Conservation (phyloP, 257 asterid species). For the Scutellaria barbata region DNA sequence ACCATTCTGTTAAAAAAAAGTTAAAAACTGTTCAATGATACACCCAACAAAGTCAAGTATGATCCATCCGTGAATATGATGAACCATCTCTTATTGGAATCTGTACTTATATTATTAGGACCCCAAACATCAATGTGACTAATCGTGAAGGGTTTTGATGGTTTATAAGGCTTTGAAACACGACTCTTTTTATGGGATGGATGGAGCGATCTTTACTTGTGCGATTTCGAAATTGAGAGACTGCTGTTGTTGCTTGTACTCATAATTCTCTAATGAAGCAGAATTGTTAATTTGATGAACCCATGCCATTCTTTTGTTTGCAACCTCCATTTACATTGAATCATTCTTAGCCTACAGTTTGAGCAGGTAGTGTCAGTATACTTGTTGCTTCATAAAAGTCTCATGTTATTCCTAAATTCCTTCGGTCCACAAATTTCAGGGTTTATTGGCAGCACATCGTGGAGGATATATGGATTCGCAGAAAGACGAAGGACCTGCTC, state of each 20-base stretch:
- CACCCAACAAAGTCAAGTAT: no score
- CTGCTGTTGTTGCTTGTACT: not conserved
- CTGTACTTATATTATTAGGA: no score
- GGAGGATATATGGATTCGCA: constrained; percentile 99
- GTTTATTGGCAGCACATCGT: constrained; percentile 98
- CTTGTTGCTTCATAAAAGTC: constrained; percentile 2
- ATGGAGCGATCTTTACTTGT: not conserved
- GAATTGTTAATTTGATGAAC: constrained; percentile 21
- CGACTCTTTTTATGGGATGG: no score
- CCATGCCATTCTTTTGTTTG: constrained; percentile 26
- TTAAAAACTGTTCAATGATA: no score
- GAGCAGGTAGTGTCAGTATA: constrained; percentile 11
- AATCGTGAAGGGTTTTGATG: no score
- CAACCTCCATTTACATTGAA: constrained; percentile 15
- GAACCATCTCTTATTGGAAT: no score
- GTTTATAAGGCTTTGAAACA: no score
- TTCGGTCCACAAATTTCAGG: constrained; percentile 50
- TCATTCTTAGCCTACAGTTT: constrained; percentile 22
- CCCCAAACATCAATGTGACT: no score
- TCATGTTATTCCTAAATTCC: constrained; percentile 25
- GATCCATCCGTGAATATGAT: no score
- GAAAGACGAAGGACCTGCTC: constrained; percentile 99
- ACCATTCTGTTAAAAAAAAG: no score
- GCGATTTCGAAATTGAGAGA: constrained; percentile 20
- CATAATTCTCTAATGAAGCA: constrained; percentile 24